A percentile compares a stretch with the other conserved stretches of the same genome.
Evolutionary conservation across 495 filamentous ascomycete species (phyloP).

Genomic region (Astrocystis sublimbata): DNA sequence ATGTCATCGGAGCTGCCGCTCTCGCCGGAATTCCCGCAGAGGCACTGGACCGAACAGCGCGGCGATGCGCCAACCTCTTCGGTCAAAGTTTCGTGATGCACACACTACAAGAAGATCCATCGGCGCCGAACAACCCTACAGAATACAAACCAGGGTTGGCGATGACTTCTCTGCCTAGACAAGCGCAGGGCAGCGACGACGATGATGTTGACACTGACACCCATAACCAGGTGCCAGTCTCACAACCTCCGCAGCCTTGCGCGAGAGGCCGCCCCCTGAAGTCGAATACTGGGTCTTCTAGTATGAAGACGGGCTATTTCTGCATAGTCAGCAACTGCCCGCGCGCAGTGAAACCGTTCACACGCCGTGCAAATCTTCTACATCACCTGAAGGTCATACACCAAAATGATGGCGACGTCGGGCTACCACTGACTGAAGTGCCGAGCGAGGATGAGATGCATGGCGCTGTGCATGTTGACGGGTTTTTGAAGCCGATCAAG

Average conservation of each 20-base stretch:
- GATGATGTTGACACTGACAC: too few relatives aligned
- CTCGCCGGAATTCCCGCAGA: conserved; percentile 63
- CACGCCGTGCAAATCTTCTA: conserved; percentile 27
- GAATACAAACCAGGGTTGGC: conserved; percentile 39
- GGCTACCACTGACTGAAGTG: conserved; percentile 23
- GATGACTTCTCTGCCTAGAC: conserved; percentile 33
- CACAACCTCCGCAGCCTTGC: neutral
- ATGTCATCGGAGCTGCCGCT: conserved; percentile 72
- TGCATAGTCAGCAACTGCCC: conserved; percentile 38
- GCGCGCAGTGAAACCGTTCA: conserved; percentile 33
- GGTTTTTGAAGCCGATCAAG: conserved; percentile 49
- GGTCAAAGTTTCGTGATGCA: conserved; percentile 63
- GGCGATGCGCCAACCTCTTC: conserved; percentile 72
- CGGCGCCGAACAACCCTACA: conserved; percentile 9
- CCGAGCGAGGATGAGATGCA: conserved; percentile 53
- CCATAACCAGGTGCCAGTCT: neutral
- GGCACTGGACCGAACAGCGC: conserved; percentile 64
- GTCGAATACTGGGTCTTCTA: too few relatives aligned
- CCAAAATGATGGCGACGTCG: conserved; percentile 20
- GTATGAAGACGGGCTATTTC: conserved; percentile 11
- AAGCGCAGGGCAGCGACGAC: conserved; percentile 33
- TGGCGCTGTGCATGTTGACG: conserved; percentile 55
- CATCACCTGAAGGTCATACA: conserved; percentile 45
- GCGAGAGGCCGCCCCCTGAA: conserved; percentile 17
- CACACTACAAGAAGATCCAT: conserved; percentile 50